Percentiles rank a stretch among this genome's conserved stretches.
phyloP scores from a whole-genome alignment of 1,284 basidiomycete genomes.

The Anthracocystis panici-leucophaei region DNA sequence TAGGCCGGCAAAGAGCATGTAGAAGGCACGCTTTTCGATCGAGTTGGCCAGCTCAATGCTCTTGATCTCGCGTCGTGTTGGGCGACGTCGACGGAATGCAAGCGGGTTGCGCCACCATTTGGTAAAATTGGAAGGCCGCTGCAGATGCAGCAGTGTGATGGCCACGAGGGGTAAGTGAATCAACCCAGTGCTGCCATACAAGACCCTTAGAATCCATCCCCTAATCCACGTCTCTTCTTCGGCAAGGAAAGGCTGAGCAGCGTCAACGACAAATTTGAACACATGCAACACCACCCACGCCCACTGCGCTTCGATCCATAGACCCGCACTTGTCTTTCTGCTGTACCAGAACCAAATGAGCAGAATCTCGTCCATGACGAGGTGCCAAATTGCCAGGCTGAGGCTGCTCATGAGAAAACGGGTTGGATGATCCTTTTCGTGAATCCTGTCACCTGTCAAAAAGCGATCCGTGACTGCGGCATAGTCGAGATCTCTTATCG shows the following conservation, averaged over 20 bases:
- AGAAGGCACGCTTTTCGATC: constrained; percentile 15
- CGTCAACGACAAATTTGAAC: neutral
- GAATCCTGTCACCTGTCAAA: constrained; percentile 15
- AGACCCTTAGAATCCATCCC: neutral
- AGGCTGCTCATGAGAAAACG: neutral
- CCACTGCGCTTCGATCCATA: constrained; percentile 23
- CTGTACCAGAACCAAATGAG: constrained; percentile 24
- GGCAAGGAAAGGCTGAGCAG: neutral
- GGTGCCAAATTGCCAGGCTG: neutral
- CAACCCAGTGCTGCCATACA: neutral
- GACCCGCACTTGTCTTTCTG: constrained; percentile 8
- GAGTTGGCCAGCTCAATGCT: constrained; percentile 5
- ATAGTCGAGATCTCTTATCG: neutral
- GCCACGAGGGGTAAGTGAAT: constrained; percentile 4
- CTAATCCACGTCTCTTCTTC: neutral
- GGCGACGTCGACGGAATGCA: constrained; percentile 11
- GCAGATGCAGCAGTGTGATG: constrained; percentile 12
- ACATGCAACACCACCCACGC: neutral
- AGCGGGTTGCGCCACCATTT: constrained; percentile 8
- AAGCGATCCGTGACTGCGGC: neutral
- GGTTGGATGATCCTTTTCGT: constrained; percentile 8
- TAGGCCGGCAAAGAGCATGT: constrained; percentile 6
- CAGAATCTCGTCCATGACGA: constrained; percentile 6
- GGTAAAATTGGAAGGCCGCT: neutral
- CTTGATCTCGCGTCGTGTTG: constrained; percentile 14